Conservation (phyloP, 139 green algal genomes). For the Pleodorina starrii region DNA sequence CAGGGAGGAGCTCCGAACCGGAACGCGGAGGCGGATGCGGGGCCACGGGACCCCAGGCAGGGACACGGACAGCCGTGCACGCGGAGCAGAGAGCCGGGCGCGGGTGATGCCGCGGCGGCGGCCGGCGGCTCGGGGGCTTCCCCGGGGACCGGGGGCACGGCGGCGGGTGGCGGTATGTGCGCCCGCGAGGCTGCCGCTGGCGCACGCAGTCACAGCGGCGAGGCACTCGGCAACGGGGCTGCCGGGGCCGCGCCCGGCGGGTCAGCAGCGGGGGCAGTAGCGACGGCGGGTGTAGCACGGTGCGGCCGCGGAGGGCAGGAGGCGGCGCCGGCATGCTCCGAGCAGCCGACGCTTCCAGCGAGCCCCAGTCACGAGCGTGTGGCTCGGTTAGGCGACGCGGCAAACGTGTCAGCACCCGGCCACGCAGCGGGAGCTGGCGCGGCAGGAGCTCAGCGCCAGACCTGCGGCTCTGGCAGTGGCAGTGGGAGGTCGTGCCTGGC, state of each 20-base stretch:
- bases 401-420: not conserved
- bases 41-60: not conserved
- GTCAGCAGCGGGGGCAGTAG: not conserved
- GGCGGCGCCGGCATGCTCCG: not conserved
- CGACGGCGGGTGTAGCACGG: not conserved
- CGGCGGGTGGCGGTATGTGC: too few species aligned
- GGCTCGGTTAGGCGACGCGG: not conserved
- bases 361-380: conserved; percentile 27
- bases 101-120: too few species aligned
- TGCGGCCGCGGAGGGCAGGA: not conserved
- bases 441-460: not conserved
- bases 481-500: not conserved
- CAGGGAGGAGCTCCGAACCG: not conserved
- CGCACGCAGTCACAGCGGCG: too few species aligned
- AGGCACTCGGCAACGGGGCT: not conserved
- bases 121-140: too few species aligned
- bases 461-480: not conserved
- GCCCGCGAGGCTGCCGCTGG: too few species aligned
- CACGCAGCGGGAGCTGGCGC: not conserved
- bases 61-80: too few species aligned
- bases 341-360: conserved; percentile 38
- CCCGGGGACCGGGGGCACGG: too few species aligned
- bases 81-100: too few species aligned
- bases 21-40: not conserved
- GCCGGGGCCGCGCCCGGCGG: not conserved